These are phyloP conservation scores for Leptodontidium sp. DNA, from an alignment of 2,329 filamentous ascomycete genomes.

Conservation along the genomic window DNA sequence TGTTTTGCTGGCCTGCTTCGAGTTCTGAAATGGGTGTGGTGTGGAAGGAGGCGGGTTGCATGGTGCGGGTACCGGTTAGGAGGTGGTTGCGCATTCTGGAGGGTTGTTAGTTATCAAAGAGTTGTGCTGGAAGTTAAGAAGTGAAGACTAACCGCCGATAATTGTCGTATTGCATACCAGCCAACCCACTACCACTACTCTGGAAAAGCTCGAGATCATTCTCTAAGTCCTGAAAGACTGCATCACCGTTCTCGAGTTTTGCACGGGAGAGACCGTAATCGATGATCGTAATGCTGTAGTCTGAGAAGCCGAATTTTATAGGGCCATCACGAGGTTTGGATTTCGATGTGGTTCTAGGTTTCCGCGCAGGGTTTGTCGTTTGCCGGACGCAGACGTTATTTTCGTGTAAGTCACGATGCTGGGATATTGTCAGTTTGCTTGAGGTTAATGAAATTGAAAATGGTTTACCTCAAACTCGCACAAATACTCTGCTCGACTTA, in stretches of 20 bases:
- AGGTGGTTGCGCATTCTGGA: constrained; percentile 41
- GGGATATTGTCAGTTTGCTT: constrained; percentile 5
- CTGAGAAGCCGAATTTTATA: constrained; percentile 64
- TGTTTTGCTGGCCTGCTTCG: constrained; percentile 16
- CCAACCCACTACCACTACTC: constrained; percentile 54
- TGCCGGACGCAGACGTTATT: constrained; percentile 65
- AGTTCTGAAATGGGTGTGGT: constrained; percentile 18
- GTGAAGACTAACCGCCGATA: constrained; percentile 68
- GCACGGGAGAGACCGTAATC: constrained; percentile 72
- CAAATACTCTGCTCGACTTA: constrained; percentile 65
- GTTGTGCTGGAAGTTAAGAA: constrained; percentile 26
- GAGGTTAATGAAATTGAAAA: not conserved
- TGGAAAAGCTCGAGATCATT: constrained; percentile 66
- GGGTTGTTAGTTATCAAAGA: not conserved
- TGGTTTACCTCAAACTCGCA: constrained; percentile 65
- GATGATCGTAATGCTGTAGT: constrained; percentile 69
- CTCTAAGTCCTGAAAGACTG: constrained; percentile 66
- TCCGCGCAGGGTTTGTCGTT: not conserved
- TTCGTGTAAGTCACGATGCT: constrained; percentile 73
- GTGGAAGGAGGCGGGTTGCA: constrained; percentile 32
- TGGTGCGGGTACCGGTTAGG: constrained; percentile 30
- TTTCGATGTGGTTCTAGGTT: not conserved
- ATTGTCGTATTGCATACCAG: constrained; percentile 61
- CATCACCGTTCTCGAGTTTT: constrained; percentile 51
- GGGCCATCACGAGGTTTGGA: not conserved